Conservation (phyloP, 257 asterid genomes). For the Paraleonurus japonicus region DNA sequence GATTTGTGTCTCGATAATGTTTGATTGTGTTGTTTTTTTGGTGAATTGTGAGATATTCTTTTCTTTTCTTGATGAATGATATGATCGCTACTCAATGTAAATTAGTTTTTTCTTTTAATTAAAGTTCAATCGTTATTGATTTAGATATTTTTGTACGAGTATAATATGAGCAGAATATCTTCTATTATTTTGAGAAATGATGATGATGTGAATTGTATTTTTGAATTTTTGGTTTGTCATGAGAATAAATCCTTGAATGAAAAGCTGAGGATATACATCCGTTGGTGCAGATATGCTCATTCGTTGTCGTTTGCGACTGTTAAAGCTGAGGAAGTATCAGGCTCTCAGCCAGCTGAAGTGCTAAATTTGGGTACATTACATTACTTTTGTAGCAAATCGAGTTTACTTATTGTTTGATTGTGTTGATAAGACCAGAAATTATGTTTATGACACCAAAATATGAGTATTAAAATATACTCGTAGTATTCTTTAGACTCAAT, state of each 20-base stretch:
- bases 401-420: not conserved
- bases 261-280: not conserved
- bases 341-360: slow-evolving; percentile 88
- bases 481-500: not conserved
- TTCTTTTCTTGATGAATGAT: not conserved
- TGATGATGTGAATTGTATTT: not conserved
- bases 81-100: not conserved
- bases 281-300: slow-evolving; percentile 52
- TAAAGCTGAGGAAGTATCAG: slow-evolving; percentile 73
- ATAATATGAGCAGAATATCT: too few species aligned
- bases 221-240: not conserved
- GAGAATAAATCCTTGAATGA: not conserved
- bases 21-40: not conserved
- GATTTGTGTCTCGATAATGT: not conserved
- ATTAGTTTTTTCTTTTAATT: too few species aligned
- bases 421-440: not conserved
- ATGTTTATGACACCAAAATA: not conserved
- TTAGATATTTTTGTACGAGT: too few species aligned
- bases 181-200: not conserved
- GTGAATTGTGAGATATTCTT: not conserved
- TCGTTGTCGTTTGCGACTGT: slow-evolving; percentile 74
- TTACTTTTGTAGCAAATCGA: not conserved
- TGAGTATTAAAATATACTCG: not conserved
- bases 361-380: slow-evolving; percentile 65
- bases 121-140: not conserved